phyloP scores from a whole-genome alignment of 345 rosid genomes.

The Brassica cretica region DNA sequence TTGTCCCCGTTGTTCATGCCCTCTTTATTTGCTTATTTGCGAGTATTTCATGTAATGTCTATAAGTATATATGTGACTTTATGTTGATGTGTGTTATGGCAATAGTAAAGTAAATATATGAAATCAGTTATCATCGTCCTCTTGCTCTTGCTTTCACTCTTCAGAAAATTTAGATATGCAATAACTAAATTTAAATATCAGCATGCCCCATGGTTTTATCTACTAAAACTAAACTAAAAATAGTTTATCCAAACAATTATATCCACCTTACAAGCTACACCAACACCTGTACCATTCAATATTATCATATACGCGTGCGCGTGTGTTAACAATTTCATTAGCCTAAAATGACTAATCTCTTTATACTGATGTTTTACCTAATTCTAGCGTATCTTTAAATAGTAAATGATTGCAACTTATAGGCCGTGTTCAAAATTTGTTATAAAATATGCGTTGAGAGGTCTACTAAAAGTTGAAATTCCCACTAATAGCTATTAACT shows the following conservation, averaged over 20 bases:
- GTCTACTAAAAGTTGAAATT: slow-evolving; percentile 14
- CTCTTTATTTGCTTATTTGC: slow-evolving; percentile 3
- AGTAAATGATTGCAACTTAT: slow-evolving; percentile 1
- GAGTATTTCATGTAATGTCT: slow-evolving; percentile 14
- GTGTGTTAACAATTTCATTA: neutral
- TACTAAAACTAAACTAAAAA: too few species aligned
- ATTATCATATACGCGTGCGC: too few species aligned
- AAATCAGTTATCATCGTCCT: neutral
- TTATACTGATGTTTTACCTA: neutral
- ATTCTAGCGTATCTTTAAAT: neutral
- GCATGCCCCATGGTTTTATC: too few species aligned
- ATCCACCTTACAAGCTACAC: too few species aligned
- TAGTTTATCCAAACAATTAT: too few species aligned
- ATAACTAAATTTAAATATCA: neutral
- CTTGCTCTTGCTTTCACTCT: neutral
- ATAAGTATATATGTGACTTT: neutral
- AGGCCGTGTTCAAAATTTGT: neutral
- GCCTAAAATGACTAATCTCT: slow-evolving; percentile 12
- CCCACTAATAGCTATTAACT: slow-evolving; percentile 16
- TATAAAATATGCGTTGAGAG: neutral
- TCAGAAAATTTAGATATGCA: too few species aligned
- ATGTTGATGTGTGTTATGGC: neutral
- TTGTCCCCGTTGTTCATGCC: slow-evolving; percentile 10
- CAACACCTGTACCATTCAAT: too few species aligned
- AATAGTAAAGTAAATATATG: neutral